These are phyloP conservation scores for Mycosphaerella arachidis DNA, from an alignment of 2,329 filamentous ascomycete genomes.

Conservation along the genomic window DNA sequence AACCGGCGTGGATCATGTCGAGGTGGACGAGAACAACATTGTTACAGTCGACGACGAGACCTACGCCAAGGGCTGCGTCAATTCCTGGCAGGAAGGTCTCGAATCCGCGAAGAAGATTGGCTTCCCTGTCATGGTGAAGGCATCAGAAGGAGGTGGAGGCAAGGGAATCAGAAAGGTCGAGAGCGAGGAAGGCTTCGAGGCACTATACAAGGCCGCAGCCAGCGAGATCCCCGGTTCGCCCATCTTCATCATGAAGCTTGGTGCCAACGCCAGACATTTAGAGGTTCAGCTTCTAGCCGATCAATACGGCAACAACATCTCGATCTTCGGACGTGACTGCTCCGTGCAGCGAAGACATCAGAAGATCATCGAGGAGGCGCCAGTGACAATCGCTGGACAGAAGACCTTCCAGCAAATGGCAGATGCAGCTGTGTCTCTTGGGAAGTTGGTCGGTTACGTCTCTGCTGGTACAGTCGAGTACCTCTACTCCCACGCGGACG, in stretches of 20 bases:
- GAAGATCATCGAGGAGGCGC: conserved; percentile 99
- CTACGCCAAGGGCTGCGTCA: conserved; percentile 87
- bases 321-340: conserved; percentile 95
- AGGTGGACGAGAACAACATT: conserved; percentile 74
- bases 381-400: conserved; percentile 88
- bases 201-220: conserved; percentile 89
- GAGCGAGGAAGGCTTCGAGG: conserved; percentile 75
- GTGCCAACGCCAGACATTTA: conserved; percentile 90
- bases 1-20: conserved; percentile 78
- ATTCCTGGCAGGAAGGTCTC: conserved; percentile 84
- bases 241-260: conserved; percentile 99
- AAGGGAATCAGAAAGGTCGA: conserved; percentile 98
- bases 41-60: conserved; percentile 84
- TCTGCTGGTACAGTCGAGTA: conserved; percentile 99
- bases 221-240: conserved; percentile 97
- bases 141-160: conserved; percentile 97
- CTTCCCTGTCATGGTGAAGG: conserved; percentile 99
- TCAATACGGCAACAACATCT: conserved; percentile 99
- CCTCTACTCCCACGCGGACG: conserved; percentile 93
- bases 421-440: conserved; percentile 88
- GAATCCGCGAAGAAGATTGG: conserved; percentile 83
- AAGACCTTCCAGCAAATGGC: conserved; percentile 95
- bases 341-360: conserved; percentile 97
- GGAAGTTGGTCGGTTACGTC: conserved; percentile 92
- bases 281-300: conserved; percentile 97